Percentiles rank a stretch among this genome's conserved stretches.
These are phyloP conservation scores for Arthrocladium fulminans DNA, from an alignment of 2,329 filamentous ascomycete genomes.

Conservation along the genomic window DNA sequence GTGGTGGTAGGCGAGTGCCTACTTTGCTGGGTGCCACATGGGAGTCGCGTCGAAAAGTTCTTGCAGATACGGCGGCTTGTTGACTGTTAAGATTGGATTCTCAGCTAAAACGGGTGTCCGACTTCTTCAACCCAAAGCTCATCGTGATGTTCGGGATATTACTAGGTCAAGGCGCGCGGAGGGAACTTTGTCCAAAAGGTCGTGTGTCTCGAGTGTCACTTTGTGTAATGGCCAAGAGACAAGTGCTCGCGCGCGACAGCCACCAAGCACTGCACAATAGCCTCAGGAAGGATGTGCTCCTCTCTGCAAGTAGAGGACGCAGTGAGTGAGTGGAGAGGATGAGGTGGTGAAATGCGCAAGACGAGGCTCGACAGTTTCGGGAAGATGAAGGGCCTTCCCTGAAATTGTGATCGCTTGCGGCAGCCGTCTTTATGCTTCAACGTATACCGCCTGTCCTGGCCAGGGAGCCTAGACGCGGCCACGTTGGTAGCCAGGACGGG, in stretches of 20 bases:
- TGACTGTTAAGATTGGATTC: neutral
- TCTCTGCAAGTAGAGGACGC: neutral
- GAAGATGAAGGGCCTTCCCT: too few relatives aligned
- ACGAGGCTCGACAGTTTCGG: neutral
- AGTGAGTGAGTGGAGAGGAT: neutral
- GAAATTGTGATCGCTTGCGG: too few relatives aligned
- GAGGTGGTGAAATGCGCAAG: neutral
- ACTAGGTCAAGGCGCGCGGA: neutral
- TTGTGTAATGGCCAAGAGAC: too few relatives aligned
- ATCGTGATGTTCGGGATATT: neutral
- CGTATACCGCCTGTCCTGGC: too few relatives aligned
- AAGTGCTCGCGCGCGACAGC: neutral
- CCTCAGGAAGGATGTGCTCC: neutral
- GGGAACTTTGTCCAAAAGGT: neutral
- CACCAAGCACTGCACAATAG: neutral
- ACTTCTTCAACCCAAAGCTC: neutral
- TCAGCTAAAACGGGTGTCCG: neutral
- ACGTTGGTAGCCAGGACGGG: too few relatives aligned
- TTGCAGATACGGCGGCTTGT: neutral
- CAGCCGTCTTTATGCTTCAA: too few relatives aligned
- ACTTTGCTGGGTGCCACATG: neutral
- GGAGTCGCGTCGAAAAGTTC: neutral
- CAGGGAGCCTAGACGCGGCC: too few relatives aligned
- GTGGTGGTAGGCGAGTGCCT: slow-evolving; percentile 4
- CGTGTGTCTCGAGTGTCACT: neutral